Conservation (phyloP, 352 stramenopile genomes). For the Pythium dissimile region DNA sequence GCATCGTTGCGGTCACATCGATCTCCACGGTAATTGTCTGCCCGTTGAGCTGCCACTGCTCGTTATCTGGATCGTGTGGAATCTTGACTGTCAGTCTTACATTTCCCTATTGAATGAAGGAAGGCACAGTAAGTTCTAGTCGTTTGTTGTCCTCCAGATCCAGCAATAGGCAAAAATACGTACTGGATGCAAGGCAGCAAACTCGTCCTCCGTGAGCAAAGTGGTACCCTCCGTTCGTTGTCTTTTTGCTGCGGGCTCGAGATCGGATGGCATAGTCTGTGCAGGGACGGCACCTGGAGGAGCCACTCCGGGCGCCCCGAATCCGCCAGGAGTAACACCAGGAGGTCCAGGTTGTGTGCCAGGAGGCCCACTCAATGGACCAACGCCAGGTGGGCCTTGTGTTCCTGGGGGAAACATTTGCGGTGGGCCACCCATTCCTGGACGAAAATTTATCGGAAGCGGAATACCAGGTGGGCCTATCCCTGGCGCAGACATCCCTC, state of each 20-base stretch:
- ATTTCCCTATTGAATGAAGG: conserved; percentile 35
- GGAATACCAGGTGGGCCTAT: conserved; percentile 28
- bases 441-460: no score
- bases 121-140: conserved; percentile 17
- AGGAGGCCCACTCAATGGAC: neutral
- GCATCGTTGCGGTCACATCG: conserved; percentile 88
- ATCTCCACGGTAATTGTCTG: conserved; percentile 89
- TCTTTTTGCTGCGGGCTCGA: conserved; percentile 63
- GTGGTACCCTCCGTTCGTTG: conserved; percentile 58
- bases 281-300: conserved; percentile 4
- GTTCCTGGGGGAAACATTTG: neutral
- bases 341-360: neutral
- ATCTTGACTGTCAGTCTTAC: conserved; percentile 75
- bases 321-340: neutral
- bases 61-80: conserved; percentile 85
- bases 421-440: conserved; percentile 4
- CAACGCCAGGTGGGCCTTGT: neutral
- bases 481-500: conserved; percentile 24
- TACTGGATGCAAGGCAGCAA: conserved; percentile 72
- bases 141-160: neutral
- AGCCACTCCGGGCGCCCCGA: neutral
- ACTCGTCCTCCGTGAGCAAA: conserved; percentile 78
- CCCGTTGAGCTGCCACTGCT: conserved; percentile 92
- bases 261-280: conserved; percentile 24
- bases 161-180: conserved; percentile 8